Evolutionary conservation across 2,329 filamentous ascomycete genomes (phyloP), one percentile per base, ranked within the genome.

Genomic region (Trichoderma sp.): DNA sequence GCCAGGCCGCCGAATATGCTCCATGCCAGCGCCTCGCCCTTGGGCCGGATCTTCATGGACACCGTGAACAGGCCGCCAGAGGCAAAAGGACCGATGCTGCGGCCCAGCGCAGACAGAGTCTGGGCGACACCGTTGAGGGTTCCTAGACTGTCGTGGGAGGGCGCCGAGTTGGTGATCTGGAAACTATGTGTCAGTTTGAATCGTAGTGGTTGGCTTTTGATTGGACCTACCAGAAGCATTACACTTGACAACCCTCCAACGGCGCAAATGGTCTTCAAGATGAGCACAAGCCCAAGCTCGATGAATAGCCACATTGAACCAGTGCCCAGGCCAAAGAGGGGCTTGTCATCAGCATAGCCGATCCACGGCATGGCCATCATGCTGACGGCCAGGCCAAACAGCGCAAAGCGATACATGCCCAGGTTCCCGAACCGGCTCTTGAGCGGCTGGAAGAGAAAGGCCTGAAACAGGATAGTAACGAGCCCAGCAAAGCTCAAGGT

Each of bases 51-150:
- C 56, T 85, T 83, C 0, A 87, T 89, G 0, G 92, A 89, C 0
- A 94, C 80, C 0, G 92, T 92, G 76, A 96, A 99, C 0, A 99
- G 81, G 0, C 88, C 88, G 0, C 95, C 95, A 0, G 93, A 95
- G 0, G 96, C 80, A 69, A 98, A 93, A 0, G 95, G 95, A 0
- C 95, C 95, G 0, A 92, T 85, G 50, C 93, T 93, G 66, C 95
- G 88, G 9, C 95, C 95, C 0, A 91, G 92, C 0, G 95, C 95
- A 0, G 92, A 96, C 0, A 99, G 86, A 0, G 93, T 97, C 77
- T 99, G 95, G 0, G 95, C 95, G 39, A 98, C 85, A 10, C 95
- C 95, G 73, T 99, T 97, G 28, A 99, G 83, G 0, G 92, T 93
- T 3, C 95, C 95, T 0, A 99, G 84, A 0, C 91, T 93, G 5